Evolutionary conservation across 2,329 filamentous ascomycete species (phyloP).

Genomic region (Ophiostoma ulmi): DNA sequence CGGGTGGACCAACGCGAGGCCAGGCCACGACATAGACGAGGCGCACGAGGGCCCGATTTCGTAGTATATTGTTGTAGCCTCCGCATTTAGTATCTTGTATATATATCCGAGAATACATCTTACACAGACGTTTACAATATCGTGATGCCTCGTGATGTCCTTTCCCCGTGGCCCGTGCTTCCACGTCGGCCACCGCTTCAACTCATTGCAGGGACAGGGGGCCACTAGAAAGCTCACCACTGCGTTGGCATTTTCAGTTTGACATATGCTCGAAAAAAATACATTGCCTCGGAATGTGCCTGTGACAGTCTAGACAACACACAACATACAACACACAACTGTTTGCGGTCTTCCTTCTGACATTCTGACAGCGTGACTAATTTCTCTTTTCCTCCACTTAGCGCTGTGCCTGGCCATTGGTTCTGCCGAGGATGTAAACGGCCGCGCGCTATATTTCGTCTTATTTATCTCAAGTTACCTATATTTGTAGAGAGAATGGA

Average conservation of each 20-base stretch:
- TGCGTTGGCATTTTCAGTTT: neutral
- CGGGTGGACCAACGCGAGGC: neutral
- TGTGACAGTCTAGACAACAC: neutral
- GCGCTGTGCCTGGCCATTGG: conserved; percentile 1
- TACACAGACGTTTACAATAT: neutral
- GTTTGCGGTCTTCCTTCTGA: conserved; percentile 1
- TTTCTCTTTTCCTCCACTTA: neutral
- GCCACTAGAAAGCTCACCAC: neutral
- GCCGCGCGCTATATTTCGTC: neutral
- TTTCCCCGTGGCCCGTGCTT: neutral
- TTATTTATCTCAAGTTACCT: too few species aligned
- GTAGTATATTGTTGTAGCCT: neutral
- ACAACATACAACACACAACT: neutral
- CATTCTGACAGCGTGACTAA: neutral
- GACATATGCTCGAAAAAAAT: neutral
- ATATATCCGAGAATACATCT: too few species aligned
- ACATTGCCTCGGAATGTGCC: neutral
- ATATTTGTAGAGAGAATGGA: neutral
- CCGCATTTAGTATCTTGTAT: neutral
- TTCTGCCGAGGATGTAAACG: conserved; percentile 1
- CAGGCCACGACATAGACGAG: conserved; percentile 11
- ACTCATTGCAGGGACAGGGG: neutral
- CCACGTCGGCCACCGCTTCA: neutral
- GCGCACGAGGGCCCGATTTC: neutral
- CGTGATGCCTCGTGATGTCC: conserved; percentile 25